phyloP scores from a whole-genome alignment of 2,329 filamentous ascomycete genomes.

The Aspergillus cejpii region DNA sequence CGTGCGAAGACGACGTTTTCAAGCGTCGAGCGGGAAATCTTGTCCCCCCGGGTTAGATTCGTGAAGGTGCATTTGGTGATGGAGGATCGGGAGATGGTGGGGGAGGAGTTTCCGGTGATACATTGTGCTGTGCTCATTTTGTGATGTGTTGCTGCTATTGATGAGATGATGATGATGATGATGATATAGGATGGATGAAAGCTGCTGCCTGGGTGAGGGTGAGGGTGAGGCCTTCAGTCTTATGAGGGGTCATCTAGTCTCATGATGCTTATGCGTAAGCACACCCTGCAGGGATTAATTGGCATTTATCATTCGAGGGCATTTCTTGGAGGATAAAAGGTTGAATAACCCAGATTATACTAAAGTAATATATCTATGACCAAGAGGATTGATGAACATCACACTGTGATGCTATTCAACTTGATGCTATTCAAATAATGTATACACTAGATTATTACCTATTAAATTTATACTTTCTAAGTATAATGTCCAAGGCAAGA shows the following conservation, averaged over 20 bases:
- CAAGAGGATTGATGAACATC: too few relatives aligned
- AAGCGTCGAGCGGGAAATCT: constrained; percentile 8
- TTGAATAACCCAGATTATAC: too few relatives aligned
- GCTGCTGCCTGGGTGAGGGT: background rate
- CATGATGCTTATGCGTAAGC: too few relatives aligned
- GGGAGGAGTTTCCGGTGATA: background rate
- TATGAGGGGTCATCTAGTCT: too few relatives aligned
- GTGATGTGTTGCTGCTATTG: background rate
- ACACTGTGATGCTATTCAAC: too few relatives aligned
- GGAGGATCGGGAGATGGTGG: constrained; percentile 7
- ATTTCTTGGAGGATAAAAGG: too few relatives aligned
- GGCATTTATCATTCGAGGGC: too few relatives aligned
- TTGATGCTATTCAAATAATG: too few relatives aligned
- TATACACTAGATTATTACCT: too few relatives aligned
- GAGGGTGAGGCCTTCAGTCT: background rate
- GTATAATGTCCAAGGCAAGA: constrained; percentile 20
- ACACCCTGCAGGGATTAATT: too few relatives aligned
- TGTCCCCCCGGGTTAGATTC: constrained; percentile 10
- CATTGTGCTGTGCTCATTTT: background rate
- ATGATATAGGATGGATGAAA: background rate
- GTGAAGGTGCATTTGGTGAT: constrained; percentile 10
- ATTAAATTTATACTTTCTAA: too few relatives aligned
- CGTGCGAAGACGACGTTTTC: constrained; percentile 3
- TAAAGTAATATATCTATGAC: too few relatives aligned
- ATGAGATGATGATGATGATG: background rate